Conservation (phyloP, 805 yeast genomes). For the Kazachstania viticola region DNA sequence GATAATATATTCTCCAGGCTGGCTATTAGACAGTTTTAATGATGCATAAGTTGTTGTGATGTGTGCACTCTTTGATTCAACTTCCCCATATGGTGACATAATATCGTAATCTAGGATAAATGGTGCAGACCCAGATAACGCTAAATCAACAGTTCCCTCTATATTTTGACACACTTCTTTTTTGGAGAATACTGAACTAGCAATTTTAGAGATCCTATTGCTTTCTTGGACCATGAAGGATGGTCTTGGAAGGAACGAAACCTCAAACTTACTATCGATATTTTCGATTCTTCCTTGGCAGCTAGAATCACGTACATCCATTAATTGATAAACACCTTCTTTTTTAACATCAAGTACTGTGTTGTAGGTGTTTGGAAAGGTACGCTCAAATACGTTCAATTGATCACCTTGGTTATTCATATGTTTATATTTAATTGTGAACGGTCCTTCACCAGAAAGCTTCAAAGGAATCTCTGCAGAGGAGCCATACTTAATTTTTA, state of each 20-base stretch:
- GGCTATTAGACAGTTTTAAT: slow-evolving; percentile 32
- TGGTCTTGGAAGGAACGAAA: slow-evolving; percentile 39
- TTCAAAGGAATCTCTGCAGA: slow-evolving; percentile 46
- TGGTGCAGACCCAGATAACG: slow-evolving; percentile 49
- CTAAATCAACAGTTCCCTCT: slow-evolving; percentile 38
- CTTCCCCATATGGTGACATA: slow-evolving; percentile 42
- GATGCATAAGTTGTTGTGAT: slow-evolving; percentile 43
- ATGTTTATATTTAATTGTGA: slow-evolving; percentile 28
- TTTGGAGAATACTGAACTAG: slow-evolving; percentile 23
- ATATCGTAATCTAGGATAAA: slow-evolving; percentile 61
- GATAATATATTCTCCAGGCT: slow-evolving; percentile 52
- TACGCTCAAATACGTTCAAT: slow-evolving; percentile 15
- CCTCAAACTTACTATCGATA: slow-evolving; percentile 25
- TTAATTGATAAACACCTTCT: slow-evolving; percentile 38
- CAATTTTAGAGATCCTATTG: slow-evolving; percentile 14
- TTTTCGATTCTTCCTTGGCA: slow-evolving; percentile 39
- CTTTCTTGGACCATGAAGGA: slow-evolving; percentile 31
- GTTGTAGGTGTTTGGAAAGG: slow-evolving; percentile 19
- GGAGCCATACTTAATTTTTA: slow-evolving; percentile 52
- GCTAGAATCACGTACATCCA: slow-evolving; percentile 36
- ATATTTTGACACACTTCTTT: slow-evolving; percentile 37
- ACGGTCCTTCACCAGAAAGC: slow-evolving; percentile 48
- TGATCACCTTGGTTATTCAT: slow-evolving; percentile 20
- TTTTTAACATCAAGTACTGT: slow-evolving; percentile 28
- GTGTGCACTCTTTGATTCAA: slow-evolving; percentile 30